Base-by-base conservation (phyloP, 2,329 filamentous ascomycete genomes). In the Colletotrichum sp. region DNA sequence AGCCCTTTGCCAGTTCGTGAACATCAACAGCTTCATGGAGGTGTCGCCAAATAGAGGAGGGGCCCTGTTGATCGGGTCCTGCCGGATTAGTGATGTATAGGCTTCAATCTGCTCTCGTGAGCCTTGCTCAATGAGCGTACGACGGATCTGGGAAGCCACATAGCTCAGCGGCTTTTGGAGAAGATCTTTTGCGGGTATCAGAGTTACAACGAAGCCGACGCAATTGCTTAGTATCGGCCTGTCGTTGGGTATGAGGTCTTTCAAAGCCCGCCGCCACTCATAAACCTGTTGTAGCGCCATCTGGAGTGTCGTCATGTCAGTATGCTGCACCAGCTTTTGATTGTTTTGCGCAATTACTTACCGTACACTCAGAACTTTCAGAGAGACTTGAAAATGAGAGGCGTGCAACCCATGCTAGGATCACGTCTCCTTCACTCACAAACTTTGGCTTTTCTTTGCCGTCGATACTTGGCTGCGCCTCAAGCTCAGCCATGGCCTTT, bases 361-460 rank as follows among this genome's bases (percentile, higher is more conserved):
- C 67, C 6, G 13, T 16, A 30, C 32, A 9, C 24, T 62, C 55
- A 57, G 82, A 77, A 49, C 70, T 39, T 30, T 68, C 39, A n/a
- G 78, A 78, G n/a, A 79, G 79, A 64, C 79, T 80, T n/a, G 73
- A 79, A 28, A 79, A 77, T 57, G 80, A 79, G 13, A 83, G 78
- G 12, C 83, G 83, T 10, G 81, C 78, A 79, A 80, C 82, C 84
- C 85, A 88, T 0, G 86, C 84, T 4, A 78, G 67, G 3, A 88
- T 79, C 3, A 87, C 78, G 57, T 88, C 86, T 44, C 82, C 79
- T 28, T 87, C 84, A 57, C 81, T 84, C 15, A 87, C 10, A 66
- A 85, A 87, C 24, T 26, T 59, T 13, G 21, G 55, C 26, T 26
- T 18, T 59, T 28, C 55, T 24, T 59, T 59, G 21, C 55, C 8